Base-by-base conservation (phyloP, 2,329 filamentous ascomycete genomes). In the Sarocladiaceae sp. region DNA sequence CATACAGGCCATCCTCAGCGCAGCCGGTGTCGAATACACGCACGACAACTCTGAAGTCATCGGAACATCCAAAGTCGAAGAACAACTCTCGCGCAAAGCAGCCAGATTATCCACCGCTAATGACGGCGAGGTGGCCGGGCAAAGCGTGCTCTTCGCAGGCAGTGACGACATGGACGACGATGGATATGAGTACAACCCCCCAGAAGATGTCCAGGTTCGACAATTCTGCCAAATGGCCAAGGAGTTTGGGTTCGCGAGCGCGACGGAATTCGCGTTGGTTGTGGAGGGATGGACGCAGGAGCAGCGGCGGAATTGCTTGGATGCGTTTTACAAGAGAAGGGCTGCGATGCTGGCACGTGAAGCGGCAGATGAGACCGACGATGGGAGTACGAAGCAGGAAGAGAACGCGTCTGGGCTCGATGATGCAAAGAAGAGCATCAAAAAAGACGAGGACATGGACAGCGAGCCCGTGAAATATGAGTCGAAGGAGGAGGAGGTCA, bases 41-140 rank as follows among this genome's bases (percentile, higher is more conserved):
- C 94, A 99, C 64, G 88, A 97, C 60, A 99, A 99, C 65, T 90
- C 89, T 1, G 92, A 99, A 68, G 92, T 99, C 13, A 83, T 99
- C 53, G 94, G 94, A 11, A 87, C 90, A 1, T 94, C 88, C n/a
- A 90, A 87, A 59, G 80, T 97, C n/a, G 94, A 99, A 70, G 87
- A 88, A 57, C 82, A 86, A 53, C 80, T 99, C 4, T 92, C 88
- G 42, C 84, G 85, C 18, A 83, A 82, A 37, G 94, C 93, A 4
- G 83, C 87, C 62, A 76, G 47, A n/a, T 20, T 50, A 10, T 36
- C 47, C 12, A 25, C 36, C 17, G 39, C 20, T 23, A 39, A 15
- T 1, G 66, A 64, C 23, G 65, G 62, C 4, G 72, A 78, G 55
- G 54, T 74, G 2, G 75, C 78, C 10, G 77, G 75, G 2, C 73